These are phyloP conservation scores for Boletus vermiculosoides DNA, from an alignment of 768 basidiomycete genomes.

Conservation along the genomic window DNA sequence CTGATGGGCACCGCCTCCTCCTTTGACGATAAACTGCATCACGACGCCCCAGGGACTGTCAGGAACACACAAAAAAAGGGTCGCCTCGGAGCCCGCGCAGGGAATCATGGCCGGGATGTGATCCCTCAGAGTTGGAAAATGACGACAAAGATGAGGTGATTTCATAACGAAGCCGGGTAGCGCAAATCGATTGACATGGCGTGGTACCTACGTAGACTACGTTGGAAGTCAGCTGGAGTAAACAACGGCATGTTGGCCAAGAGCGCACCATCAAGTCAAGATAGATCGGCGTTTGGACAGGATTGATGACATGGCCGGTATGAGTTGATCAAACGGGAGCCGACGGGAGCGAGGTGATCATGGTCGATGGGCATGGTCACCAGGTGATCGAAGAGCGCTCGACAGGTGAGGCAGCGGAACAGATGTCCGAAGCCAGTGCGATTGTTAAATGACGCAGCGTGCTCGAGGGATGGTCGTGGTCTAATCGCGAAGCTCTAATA, in stretches of 20 bases:
- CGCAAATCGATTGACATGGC: constrained; percentile 13
- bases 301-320: background rate
- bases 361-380: background rate
- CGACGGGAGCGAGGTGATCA: constrained; percentile 1
- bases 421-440: background rate
- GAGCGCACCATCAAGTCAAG: constrained; percentile 1
- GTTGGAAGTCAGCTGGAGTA: constrained; percentile 9
- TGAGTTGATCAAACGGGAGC: constrained; percentile 4
- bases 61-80: constrained; percentile 25
- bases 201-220: constrained; percentile 8
- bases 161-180: constrained; percentile 8
- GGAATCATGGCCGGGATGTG: constrained; percentile 4
- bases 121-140: constrained; percentile 3
- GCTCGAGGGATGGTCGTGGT: background rate
- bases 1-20: constrained; percentile 20
- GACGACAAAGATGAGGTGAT: constrained; percentile 29
- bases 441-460: background rate
- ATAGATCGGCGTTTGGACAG: constrained; percentile 1
- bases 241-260: constrained; percentile 12
- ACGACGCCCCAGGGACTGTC: constrained; percentile 20
- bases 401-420: constrained; percentile 4
- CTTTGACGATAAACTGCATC: constrained; percentile 24
- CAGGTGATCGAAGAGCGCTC: background rate
- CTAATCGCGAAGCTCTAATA: background rate
- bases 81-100: constrained; percentile 36